A percentile compares a stretch with the other conserved stretches of the same genome.
Conservation (phyloP, 2,329 filamentous ascomycete species). For the Exophiala oligosperma region DNA sequence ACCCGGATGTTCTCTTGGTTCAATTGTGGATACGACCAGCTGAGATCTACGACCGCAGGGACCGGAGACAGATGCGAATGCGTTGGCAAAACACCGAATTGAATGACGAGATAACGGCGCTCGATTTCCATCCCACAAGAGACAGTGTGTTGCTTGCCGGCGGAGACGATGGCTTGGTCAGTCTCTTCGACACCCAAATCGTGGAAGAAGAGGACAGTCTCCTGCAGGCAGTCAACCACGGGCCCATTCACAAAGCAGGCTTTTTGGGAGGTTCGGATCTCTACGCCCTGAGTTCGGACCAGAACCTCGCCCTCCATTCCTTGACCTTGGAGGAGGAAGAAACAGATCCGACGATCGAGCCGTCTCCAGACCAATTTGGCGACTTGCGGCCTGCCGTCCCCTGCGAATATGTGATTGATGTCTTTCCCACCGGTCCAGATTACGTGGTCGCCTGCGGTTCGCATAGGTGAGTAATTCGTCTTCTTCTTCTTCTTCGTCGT, state of each 20-base stretch:
- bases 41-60: conserved; percentile 34
- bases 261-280: conserved; percentile 55
- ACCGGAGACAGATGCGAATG: conserved; percentile 33
- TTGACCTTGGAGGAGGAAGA: conserved; percentile 34
- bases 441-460: conserved; percentile 28
- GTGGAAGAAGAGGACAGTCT: conserved; percentile 62
- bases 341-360: conserved; percentile 51
- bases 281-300: conserved; percentile 63
- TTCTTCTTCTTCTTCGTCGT: not conserved
- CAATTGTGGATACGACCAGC: not conserved
- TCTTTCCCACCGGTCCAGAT: conserved; percentile 37
- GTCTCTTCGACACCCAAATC: conserved; percentile 60
- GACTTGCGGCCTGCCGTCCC: conserved; percentile 56
- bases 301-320: conserved; percentile 60
- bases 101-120: conserved; percentile 61
- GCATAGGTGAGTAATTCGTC: conserved; percentile 20
- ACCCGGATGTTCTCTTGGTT: no score
- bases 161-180: conserved; percentile 63
- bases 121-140: conserved; percentile 55
- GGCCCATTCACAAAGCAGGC: conserved; percentile 62
- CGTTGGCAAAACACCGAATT: conserved; percentile 41
- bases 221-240: conserved; percentile 63
- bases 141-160: conserved; percentile 58
- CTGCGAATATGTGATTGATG: conserved; percentile 61
- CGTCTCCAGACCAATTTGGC: conserved; percentile 52